Conservation (phyloP, 352 stramenopile species). For the Phytophthora macrochlamydospora region DNA sequence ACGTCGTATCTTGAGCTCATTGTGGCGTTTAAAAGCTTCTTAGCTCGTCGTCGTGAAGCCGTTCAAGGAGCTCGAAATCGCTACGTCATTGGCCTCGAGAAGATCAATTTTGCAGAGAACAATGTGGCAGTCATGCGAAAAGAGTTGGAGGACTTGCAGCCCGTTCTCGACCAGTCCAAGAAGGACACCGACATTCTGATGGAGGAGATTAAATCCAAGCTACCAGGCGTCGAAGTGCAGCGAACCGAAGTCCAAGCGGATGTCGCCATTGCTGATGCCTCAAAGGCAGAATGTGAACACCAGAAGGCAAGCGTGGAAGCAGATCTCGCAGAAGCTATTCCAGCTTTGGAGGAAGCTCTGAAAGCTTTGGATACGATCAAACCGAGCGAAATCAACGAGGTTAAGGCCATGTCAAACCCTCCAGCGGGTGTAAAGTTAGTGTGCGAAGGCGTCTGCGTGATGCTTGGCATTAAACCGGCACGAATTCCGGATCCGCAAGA, state of each 20-base stretch:
- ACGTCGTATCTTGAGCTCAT: conserved; percentile 96
- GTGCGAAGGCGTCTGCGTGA: conserved; percentile 94
- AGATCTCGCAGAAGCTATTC: conserved; percentile 94
- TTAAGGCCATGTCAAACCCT: conserved; percentile 94
- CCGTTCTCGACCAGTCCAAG: conserved; percentile 91
- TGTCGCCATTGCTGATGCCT: conserved; percentile 74
- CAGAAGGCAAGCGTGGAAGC: conserved; percentile 87
- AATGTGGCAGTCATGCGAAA: conserved; percentile 95
- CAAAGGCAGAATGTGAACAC: conserved; percentile 91
- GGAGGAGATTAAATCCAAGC: conserved; percentile 93
- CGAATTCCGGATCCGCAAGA: conserved; percentile 92
- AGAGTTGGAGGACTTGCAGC: conserved; percentile 94
- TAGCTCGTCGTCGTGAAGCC: conserved; percentile 81
- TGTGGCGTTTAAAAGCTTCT: conserved; percentile 92
- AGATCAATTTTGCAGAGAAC: conserved; percentile 93
- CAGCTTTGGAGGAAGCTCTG: conserved; percentile 92
- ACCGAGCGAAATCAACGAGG: conserved; percentile 92
- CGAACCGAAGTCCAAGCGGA: conserved; percentile 80
- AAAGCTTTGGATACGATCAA: conserved; percentile 94
- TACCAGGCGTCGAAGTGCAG: conserved; percentile 89
- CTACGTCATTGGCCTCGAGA: conserved; percentile 93
- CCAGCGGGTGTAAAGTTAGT: conserved; percentile 93
- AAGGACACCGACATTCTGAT: conserved; percentile 94
- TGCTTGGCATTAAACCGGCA: conserved; percentile 93
- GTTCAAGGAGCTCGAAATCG: conserved; percentile 84